These are phyloP conservation scores for Pythium dissimile DNA, from an alignment of 352 stramenopile genomes.

Conservation along the genomic window DNA sequence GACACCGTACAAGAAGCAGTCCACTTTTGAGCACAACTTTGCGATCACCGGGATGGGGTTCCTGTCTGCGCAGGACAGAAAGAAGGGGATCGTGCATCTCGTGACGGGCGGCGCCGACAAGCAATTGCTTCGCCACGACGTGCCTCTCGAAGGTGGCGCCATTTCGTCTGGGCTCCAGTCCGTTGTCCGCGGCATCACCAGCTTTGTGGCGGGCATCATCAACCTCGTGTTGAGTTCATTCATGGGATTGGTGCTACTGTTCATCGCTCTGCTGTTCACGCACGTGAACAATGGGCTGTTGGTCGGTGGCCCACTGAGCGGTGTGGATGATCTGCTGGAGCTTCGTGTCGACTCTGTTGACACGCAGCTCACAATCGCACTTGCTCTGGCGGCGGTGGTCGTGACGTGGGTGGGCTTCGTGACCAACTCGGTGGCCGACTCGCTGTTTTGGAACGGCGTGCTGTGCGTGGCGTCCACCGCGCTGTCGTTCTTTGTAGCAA, in stretches of 20 bases:
- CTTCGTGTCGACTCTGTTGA: slow-evolving; percentile 58
- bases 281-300: slow-evolving; percentile 63
- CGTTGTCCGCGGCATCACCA: slow-evolving; percentile 29
- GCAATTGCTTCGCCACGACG: slow-evolving; percentile 60
- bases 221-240: slow-evolving; percentile 48
- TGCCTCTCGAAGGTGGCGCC: slow-evolving; percentile 51
- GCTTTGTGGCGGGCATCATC: slow-evolving; percentile 25
- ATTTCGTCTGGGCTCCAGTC: slow-evolving; percentile 39
- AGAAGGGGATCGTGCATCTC: slow-evolving; percentile 39
- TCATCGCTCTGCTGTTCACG: slow-evolving; percentile 74
- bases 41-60: slow-evolving; percentile 85
- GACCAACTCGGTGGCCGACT: slow-evolving; percentile 36
- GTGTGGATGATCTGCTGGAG: slow-evolving; percentile 53
- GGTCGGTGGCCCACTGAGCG: slow-evolving; percentile 37
- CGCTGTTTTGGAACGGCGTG: slow-evolving; percentile 75
- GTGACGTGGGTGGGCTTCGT: slow-evolving; percentile 37
- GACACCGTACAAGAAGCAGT: slow-evolving; percentile 48
- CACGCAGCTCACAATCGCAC: slow-evolving; percentile 39
- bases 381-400: slow-evolving; percentile 30
- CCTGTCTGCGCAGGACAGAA: slow-evolving; percentile 30
- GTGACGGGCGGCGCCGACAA: slow-evolving; percentile 79
- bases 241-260: slow-evolving; percentile 53
- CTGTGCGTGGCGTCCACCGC: slow-evolving; percentile 47
- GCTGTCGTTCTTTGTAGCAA: slow-evolving; percentile 59
- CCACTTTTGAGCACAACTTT: slow-evolving; percentile 64